These are phyloP conservation scores for Gamsiella multidivaricata DNA, from an alignment of 192 early-diverging fungal species.

Conservation along the genomic window DNA sequence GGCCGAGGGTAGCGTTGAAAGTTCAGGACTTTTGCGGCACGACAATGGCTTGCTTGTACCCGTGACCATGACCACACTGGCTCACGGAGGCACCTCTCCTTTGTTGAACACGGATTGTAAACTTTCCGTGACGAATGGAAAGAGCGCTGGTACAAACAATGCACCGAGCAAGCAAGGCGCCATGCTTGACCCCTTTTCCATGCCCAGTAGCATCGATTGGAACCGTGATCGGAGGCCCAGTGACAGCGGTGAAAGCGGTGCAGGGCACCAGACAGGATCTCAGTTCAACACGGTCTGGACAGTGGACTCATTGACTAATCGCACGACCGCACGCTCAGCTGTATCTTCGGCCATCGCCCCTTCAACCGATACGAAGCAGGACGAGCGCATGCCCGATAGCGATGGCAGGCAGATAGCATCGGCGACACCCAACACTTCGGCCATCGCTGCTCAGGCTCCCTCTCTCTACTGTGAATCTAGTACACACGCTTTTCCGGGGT, in stretches of 20 bases:
- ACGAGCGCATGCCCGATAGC: too few relatives aligned
- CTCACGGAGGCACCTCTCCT: background rate
- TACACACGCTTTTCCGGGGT: background rate
- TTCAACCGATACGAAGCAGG: too few relatives aligned
- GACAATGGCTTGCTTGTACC: too few relatives aligned
- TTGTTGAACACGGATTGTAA: too few relatives aligned
- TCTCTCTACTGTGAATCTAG: conserved; percentile 5
- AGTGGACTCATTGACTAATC: conserved; percentile 14
- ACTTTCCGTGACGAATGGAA: too few relatives aligned
- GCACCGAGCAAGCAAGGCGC: conserved; percentile 22
- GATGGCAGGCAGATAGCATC: too few relatives aligned
- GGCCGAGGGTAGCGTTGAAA: background rate
- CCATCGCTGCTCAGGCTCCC: background rate
- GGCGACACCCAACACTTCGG: too few relatives aligned
- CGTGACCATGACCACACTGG: conserved; percentile 34
- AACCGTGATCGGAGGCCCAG: conserved; percentile 17
- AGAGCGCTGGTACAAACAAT: too few relatives aligned
- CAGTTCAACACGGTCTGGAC: conserved; percentile 34
- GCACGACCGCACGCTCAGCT: conserved; percentile 12
- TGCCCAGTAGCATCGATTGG: conserved; percentile 42
- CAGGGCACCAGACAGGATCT: background rate
- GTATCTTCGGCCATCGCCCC: conserved; percentile 9
- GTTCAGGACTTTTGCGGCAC: too few relatives aligned
- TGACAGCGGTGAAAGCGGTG: background rate
- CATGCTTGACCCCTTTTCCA: conserved; percentile 50